Percentiles rank a stretch among this genome's conserved stretches.
Evolutionary conservation across 2,329 filamentous ascomycete genomes (phyloP).

Genomic region (Alternaria viburni): DNA sequence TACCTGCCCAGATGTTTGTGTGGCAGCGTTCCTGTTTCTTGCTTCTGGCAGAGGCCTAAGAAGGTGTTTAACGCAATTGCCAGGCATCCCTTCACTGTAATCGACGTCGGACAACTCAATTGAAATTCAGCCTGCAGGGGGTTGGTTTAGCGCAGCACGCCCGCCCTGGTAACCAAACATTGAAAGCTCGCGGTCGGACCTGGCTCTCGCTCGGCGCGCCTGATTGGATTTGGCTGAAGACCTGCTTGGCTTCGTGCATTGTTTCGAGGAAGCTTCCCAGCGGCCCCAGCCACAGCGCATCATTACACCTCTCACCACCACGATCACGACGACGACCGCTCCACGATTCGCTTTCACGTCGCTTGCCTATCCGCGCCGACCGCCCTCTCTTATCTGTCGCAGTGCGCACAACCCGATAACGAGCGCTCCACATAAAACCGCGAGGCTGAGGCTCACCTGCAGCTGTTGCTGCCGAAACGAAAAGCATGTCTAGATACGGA

Average conservation of each 20-base stretch:
- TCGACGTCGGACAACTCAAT: not conserved
- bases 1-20: constrained; percentile 15
- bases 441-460: constrained; percentile 36
- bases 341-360: constrained; percentile 13
- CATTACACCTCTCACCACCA: constrained; percentile 23
- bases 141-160: constrained; percentile 2
- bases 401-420: constrained; percentile 6
- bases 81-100: constrained; percentile 4
- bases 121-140: not conserved
- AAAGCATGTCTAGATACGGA: constrained; percentile 40
- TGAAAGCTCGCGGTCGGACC: constrained; percentile 2
- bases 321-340: constrained; percentile 7
- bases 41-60: constrained; percentile 14
- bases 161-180: constrained; percentile 20
- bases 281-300: constrained; percentile 25
- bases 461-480: constrained; percentile 10
- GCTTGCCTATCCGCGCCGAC: constrained; percentile 12
- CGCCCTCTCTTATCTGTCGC: constrained; percentile 7
- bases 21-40: constrained; percentile 9
- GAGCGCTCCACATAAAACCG: constrained; percentile 20
- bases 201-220: not conserved
- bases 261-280: constrained; percentile 22
- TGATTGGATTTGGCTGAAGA: not conserved
- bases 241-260: constrained; percentile 21
- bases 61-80: not conserved